Conservation (phyloP, 2,329 filamentous ascomycete species). For the Graphilbum ipis-grandicollis region DNA sequence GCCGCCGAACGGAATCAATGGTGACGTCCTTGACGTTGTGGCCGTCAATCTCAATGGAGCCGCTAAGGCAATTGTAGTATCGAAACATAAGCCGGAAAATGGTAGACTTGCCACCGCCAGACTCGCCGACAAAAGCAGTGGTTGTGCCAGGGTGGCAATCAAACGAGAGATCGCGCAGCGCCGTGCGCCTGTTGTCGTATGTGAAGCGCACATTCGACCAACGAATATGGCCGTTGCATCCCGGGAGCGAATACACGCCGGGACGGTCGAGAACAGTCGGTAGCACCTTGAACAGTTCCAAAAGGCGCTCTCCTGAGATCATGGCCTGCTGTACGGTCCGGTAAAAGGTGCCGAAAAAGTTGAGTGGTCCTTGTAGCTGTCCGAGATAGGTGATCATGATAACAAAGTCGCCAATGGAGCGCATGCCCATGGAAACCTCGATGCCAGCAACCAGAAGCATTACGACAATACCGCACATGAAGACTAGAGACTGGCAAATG, state of each 20-base stretch:
- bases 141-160: slow-evolving; percentile 79
- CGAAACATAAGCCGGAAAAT: slow-evolving; percentile 91
- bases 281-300: slow-evolving; percentile 92
- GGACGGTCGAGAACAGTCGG: slow-evolving; percentile 75
- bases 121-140: slow-evolving; percentile 90
- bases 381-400: slow-evolving; percentile 59
- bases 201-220: slow-evolving; percentile 85
- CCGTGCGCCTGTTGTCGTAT: slow-evolving; percentile 75
- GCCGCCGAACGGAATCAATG: slow-evolving; percentile 78
- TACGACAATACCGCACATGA: slow-evolving; percentile 58
- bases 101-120: slow-evolving; percentile 91
- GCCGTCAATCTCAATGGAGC: slow-evolving; percentile 71
- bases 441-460: slow-evolving; percentile 60
- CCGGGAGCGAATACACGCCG: slow-evolving; percentile 40
- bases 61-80: slow-evolving; percentile 76
- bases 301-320: slow-evolving; percentile 89
- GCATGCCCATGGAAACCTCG: slow-evolving; percentile 51
- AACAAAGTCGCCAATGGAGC: slow-evolving; percentile 55
- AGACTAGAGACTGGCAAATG: slow-evolving; percentile 62
- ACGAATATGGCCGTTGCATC: slow-evolving; percentile 64
- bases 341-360: slow-evolving; percentile 91
- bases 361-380: slow-evolving; percentile 64
- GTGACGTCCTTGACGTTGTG: slow-evolving; percentile 71
- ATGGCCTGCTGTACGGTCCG: slow-evolving; percentile 88
- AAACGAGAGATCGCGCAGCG: slow-evolving; percentile 70